Conservation (phyloP, 169 alveolate genomes). For the Eimeria tenella region DNA sequence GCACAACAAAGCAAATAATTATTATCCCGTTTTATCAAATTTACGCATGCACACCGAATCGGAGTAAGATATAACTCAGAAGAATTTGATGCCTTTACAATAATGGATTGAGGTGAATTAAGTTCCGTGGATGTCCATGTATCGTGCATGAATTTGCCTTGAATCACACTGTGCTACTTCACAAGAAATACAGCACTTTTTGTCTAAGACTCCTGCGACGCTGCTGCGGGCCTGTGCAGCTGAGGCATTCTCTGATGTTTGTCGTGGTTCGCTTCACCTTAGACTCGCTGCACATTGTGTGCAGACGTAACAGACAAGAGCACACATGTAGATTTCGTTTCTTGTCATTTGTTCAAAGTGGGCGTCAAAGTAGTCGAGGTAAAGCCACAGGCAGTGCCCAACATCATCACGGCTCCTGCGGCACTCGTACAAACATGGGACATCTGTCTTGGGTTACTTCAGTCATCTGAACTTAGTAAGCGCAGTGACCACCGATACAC, state of each 20-base stretch:
- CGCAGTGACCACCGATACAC: too few species aligned
- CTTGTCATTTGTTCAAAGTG: conserved; percentile 65
- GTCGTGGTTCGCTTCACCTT: background rate
- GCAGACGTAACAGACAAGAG: conserved; percentile 76
- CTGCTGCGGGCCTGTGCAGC: too few species aligned
- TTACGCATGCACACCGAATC: background rate
- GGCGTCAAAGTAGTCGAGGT: conserved; percentile 70
- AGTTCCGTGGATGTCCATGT: too few species aligned
- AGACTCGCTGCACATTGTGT: conserved; percentile 59
- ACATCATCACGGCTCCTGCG: conserved; percentile 76
- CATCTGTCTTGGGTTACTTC: background rate
- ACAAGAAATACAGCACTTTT: too few species aligned
- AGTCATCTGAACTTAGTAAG: background rate
- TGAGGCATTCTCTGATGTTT: too few species aligned
- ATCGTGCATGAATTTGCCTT: too few species aligned
- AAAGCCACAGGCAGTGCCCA: conserved; percentile 79
- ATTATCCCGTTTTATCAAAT: too few species aligned
- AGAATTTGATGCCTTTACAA: too few species aligned
- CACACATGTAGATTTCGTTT: conserved; percentile 75
- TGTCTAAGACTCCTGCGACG: too few species aligned
- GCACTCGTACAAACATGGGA: background rate
- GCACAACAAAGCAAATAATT: background rate
- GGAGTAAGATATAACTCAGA: background rate
- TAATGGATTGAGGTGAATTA: too few species aligned
- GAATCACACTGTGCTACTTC: too few species aligned